Evolutionary conservation across 306 rosid species (phyloP), one percentile per base, ranked within the genome.

Genomic region (Leucaena leucocephala): DNA sequence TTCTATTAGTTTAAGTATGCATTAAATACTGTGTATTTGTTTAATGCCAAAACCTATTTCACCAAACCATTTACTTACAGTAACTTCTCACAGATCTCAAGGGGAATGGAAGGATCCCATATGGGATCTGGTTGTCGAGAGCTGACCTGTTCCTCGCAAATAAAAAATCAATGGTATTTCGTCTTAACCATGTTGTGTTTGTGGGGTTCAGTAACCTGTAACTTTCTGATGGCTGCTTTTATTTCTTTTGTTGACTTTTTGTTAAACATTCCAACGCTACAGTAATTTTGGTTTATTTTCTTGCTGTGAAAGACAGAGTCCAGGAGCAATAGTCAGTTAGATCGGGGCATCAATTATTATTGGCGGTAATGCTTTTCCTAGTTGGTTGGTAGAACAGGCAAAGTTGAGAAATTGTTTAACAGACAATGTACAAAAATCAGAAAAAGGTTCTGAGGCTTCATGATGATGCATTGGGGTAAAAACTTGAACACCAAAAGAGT

Each of bases 171-270:
- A 59, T 74, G 74, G 33, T 86, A 57, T 76, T 72, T 75, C 59
- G 87, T 76, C 89, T 84, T 87, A 86, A 82, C 86, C 65, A 84
- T 78, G 81, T 81, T 74, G 66, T 50, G 42, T 69, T 69, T 39
- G 88, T 84, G 89, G 86, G 91, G 85, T 71, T 82, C 5, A 12
- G 68, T 71, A 17, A 78, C 85, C 73, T 85, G 83, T 81, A 64
- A 83, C 80, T 72, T 71, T 81, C 81, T 72, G 62, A 63, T 19
- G 59, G 68, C 64, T 64, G 71, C 73, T 27, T 84, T 52, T 75
- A 80, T 64, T 59, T 40, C 78, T 78, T 82, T 76, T 78, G 82
- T 76, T 82, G 89, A 85, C 84, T 46, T 72, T 68, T 74, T 12
- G 74, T 85, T 85, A 72, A 40, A 80, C 80, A 74, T 77, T 44